Evolutionary conservation across 2,329 filamentous ascomycete species (phyloP), one percentile per base, ranked within the genome.

Genomic region (Aspergillus awamori): DNA sequence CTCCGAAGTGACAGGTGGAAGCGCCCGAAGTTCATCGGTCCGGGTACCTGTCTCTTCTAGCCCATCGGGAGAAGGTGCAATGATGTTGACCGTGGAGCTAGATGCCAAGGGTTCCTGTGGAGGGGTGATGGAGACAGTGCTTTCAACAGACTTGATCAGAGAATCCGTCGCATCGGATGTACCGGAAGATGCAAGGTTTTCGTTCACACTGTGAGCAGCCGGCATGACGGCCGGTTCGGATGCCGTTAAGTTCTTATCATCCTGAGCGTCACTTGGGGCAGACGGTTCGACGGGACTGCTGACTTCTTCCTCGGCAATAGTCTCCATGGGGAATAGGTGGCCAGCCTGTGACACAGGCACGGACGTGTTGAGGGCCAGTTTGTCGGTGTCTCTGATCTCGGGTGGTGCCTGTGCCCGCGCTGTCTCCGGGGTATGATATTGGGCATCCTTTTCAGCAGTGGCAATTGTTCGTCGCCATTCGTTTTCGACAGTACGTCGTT

Each of bases 401-500:
- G 28, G 58, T 49, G 59, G 57, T 47, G 36, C 20, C n/a, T 38
- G 45, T 20, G 26, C 43, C 41, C 7, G 22, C 24, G 47, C 22
- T 30, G 17, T 41, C 47, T 28, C 49, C 20, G 10, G 15, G 4
- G 10, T 17, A 11, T 57, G 41, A 3, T 39, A 33, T 53, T 48
- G 38, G 45, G 41, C 41, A 45, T 15, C 56, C 28, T 53, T 24
- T 38, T 65, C 43, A 22, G 64, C 26, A 53, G 60, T 53, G 6
- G 56, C 39, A 22, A 68, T 66, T 36, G 68, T 61, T 30, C 67
- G 69, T 36, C 65, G 68, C 69, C 72, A 84, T 66, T 93, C 87
- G 22, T 86, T 84, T 66, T 91, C 87, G 53, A 89, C 82, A n/a
- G 93, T 84, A 68, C 85, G 88, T 62, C 84, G 84, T 71, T 96